These are phyloP conservation scores for Platismatia glauca DNA, from an alignment of 495 filamentous ascomycete species.

Conservation along the genomic window DNA sequence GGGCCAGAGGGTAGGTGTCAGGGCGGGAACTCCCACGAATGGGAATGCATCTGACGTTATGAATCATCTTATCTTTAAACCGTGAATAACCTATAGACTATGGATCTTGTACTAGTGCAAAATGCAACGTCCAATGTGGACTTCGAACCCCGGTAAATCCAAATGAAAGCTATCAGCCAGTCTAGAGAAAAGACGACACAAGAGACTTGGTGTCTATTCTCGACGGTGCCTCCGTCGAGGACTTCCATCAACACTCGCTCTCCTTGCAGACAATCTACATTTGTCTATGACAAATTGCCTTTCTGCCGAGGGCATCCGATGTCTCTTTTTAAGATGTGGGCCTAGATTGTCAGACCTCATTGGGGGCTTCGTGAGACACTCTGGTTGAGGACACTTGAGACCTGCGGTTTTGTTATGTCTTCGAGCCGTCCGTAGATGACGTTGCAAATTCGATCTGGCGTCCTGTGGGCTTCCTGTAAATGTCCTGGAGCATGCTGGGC, in stretches of 20 bases:
- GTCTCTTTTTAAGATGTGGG: background rate
- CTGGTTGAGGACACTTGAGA: conserved; percentile 5
- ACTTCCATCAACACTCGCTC: background rate
- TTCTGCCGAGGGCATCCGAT: background rate
- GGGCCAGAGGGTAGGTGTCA: background rate
- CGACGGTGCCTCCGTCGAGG: background rate
- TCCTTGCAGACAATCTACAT: background rate
- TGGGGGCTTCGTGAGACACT: background rate
- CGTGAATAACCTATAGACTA: background rate
- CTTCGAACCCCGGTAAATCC: background rate
- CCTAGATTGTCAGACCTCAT: conserved; percentile 5
- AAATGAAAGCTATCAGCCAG: background rate
- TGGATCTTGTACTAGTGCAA: background rate
- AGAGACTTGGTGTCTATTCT: background rate
- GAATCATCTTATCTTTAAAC: background rate
- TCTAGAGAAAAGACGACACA: background rate
- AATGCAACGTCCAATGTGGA: background rate
- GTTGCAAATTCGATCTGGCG: background rate
- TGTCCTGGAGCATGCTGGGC: background rate
- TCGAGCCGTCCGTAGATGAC: background rate
- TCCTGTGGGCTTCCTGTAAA: conserved; percentile 7
- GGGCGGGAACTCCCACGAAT: no score
- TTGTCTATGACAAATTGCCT: background rate
- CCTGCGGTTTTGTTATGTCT: conserved; percentile 1
- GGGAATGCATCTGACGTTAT: no score